Evolutionary conservation across 352 stramenopile species (phyloP).

Genomic region (Peronospora destructor): DNA sequence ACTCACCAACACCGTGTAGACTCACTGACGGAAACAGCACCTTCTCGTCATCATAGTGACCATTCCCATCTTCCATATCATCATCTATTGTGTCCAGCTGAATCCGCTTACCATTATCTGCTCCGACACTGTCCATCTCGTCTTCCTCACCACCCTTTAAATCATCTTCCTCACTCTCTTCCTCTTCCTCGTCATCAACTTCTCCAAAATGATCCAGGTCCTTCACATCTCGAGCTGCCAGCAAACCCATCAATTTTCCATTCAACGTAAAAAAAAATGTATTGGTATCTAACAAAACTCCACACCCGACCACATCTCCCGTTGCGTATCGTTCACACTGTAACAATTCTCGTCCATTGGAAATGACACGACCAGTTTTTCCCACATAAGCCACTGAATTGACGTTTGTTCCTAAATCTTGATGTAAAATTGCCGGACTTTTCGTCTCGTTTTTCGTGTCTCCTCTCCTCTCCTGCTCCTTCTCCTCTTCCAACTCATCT

Average conservation of each 20-base stretch:
- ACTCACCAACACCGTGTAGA: conserved; percentile 34
- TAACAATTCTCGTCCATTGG: conserved; percentile 38
- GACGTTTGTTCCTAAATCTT: conserved; percentile 34
- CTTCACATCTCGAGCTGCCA: conserved; percentile 42
- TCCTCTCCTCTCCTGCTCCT: conserved; percentile 12
- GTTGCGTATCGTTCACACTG: conserved; percentile 46
- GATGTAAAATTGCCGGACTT: conserved; percentile 21
- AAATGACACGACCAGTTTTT: conserved; percentile 46
- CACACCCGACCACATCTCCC: conserved; percentile 54
- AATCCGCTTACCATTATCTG: not conserved
- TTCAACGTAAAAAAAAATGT: conserved; percentile 76
- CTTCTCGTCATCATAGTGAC: conserved; percentile 16
- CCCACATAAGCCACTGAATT: conserved; percentile 50
- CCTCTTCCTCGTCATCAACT: conserved; percentile 3
- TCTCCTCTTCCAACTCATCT: conserved; percentile 5
- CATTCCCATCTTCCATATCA: conserved; percentile 26
- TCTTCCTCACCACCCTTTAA: conserved; percentile 8
- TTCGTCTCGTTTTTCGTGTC: not conserved
- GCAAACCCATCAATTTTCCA: conserved; percentile 38
- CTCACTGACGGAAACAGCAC: conserved; percentile 39
- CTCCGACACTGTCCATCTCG: conserved; percentile 8
- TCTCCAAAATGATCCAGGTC: conserved; percentile 40
- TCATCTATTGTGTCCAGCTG: conserved; percentile 9
- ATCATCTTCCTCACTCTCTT: conserved; percentile 9
- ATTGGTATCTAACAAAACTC: conserved; percentile 46